Percentiles rank a stretch among this genome's conserved stretches.
phyloP scores from a whole-genome alignment of 2,329 filamentous ascomycete genomes.

The Nigrograna mackinnonii region DNA sequence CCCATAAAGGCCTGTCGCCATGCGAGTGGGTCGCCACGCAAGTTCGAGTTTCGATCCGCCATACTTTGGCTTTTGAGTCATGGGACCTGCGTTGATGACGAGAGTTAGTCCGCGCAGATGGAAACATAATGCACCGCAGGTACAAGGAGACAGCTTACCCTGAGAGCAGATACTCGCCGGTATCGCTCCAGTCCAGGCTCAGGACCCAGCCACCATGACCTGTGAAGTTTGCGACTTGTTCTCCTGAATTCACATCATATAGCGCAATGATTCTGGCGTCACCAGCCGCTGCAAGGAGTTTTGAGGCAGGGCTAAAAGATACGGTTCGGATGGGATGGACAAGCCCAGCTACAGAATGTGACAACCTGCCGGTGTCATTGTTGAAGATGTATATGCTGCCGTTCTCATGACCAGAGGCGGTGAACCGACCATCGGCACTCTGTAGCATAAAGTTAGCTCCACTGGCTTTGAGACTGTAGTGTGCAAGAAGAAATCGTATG shows the following conservation, averaged over 20 bases:
- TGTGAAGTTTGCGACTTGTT: constrained; percentile 83
- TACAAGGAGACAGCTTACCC: constrained; percentile 54
- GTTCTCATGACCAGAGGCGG: constrained; percentile 90
- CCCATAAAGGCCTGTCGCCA: constrained; percentile 59
- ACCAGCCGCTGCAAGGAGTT: constrained; percentile 84
- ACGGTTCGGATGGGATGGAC: constrained; percentile 85
- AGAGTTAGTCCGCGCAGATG: not conserved
- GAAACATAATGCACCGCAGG: too few species aligned
- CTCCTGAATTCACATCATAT: constrained; percentile 89
- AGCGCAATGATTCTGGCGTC: constrained; percentile 87
- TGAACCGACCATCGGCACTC: constrained; percentile 77
- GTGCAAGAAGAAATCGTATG: not conserved
- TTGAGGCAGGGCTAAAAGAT: constrained; percentile 84
- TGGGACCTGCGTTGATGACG: constrained; percentile 68
- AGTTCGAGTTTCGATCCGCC: constrained; percentile 80
- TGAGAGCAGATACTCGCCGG: constrained; percentile 87
- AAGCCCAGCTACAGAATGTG: constrained; percentile 84
- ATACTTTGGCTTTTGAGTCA: constrained; percentile 94
- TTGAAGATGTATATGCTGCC: constrained; percentile 94
- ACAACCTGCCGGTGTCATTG: constrained; percentile 82
- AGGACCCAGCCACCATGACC: constrained; percentile 88
- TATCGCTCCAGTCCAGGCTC: constrained; percentile 88
- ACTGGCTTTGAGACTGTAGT: constrained; percentile 1
- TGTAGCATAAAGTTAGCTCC: constrained; percentile 33
- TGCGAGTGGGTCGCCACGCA: constrained; percentile 96